Evolutionary conservation across 2,329 filamentous ascomycete species (phyloP), one percentile per base, ranked within the genome.

Genomic region (Seiridium unicorne): DNA sequence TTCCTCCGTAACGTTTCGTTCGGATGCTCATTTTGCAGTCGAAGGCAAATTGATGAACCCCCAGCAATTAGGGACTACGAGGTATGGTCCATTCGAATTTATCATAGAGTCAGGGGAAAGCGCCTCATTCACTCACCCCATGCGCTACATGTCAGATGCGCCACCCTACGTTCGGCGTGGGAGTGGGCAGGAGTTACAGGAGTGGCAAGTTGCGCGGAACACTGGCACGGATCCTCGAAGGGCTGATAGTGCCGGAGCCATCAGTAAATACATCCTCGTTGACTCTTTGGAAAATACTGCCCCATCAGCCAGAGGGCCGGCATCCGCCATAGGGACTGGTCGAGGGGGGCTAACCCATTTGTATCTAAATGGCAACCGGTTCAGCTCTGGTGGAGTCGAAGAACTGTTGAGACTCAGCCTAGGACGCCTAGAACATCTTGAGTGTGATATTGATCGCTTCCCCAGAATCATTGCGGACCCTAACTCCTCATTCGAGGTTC

Each of bases 381-480:
- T 88, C 44, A 81, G 82, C 0, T 69, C 75, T 0, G 59, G 70
- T 1, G 81, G 78, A 0, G 57, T 86, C 2, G 71, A 75, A 47
- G 72, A 67, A 13, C 62, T 87, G 3, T 66, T 88, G 1, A 71
- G 73, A 13, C 65, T 64, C 1, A 77, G 74, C 6, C 72, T 71
- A 6, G 83, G 80, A 6, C 77, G 80, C 6, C 66, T 89, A 0
- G 77, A 87, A 64, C 73, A 80, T 51, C 73, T 88, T 6, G 79
- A 84, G 49, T 83, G 83, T 60, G 80, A 83, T 13, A 74, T 72
- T 2, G 75, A 77, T 62, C 63, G 71, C 2, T 68, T 81, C 13
- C 65, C 58, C 3, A 51, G 59, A 51, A 60, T 49, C n/a, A 55
- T 48, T 26, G 42, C 59, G 38, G 44, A 38, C 42, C 63, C 67